phyloP scores from a whole-genome alignment of 495 filamentous ascomycete species.

The Rhypophila decipiens region DNA sequence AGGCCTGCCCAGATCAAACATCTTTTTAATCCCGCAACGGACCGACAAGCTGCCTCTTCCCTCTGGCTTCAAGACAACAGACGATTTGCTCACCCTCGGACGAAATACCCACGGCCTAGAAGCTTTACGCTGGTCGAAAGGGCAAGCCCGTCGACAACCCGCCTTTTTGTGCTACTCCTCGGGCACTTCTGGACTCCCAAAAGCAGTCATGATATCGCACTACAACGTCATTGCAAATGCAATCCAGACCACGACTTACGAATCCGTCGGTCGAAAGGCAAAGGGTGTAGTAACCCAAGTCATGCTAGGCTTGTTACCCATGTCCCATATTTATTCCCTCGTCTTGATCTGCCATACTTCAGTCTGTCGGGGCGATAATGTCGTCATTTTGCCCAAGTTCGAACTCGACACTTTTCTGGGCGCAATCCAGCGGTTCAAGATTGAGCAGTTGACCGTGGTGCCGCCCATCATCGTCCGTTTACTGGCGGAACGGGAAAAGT shows the following conservation, averaged over 20 bases:
- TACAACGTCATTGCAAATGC: neutral
- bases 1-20: neutral
- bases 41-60: too few relatives aligned
- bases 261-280: neutral
- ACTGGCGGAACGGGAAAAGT: slow-evolving; percentile 55
- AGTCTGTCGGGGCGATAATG: neutral
- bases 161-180: neutral
- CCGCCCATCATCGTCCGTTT: slow-evolving; percentile 84
- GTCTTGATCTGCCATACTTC: neutral
- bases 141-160: neutral
- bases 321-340: neutral
- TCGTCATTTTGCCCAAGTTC: neutral
- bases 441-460: neutral
- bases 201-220: neutral
- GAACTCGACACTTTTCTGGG: neutral
- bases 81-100: too few relatives aligned
- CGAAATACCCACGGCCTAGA: neutral
- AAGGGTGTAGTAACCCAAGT: neutral
- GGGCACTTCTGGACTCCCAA: neutral
- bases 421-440: neutral
- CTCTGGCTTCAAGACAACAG: too few relatives aligned
- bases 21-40: neutral
- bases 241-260: neutral
- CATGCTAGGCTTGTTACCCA: neutral
- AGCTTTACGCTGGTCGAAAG: neutral